phyloP scores from a whole-genome alignment of 2,329 filamentous ascomycete genomes.

The Colletotrichum liriopes region DNA sequence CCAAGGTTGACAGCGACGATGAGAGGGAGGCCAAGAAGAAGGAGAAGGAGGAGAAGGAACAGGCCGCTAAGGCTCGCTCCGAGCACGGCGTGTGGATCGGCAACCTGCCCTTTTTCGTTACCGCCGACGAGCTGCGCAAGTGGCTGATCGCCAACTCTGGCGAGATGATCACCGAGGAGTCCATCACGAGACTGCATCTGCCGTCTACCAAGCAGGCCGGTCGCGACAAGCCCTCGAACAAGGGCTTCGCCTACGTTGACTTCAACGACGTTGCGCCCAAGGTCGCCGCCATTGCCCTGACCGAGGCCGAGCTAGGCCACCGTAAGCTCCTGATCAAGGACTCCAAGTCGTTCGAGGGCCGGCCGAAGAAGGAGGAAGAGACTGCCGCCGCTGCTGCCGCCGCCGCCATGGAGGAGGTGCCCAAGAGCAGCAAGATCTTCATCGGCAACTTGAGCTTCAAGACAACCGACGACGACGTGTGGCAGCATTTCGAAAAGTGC shows the following conservation, averaged over 20 bases:
- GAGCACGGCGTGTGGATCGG: slow-evolving; percentile 95
- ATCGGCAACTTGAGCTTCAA: slow-evolving; percentile 92
- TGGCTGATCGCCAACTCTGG: slow-evolving; percentile 85
- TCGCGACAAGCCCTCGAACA: slow-evolving; percentile 74
- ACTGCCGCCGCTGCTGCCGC: slow-evolving; percentile 47
- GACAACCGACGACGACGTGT: slow-evolving; percentile 84
- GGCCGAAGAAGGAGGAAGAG: slow-evolving; percentile 77
- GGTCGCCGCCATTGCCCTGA: slow-evolving; percentile 85
- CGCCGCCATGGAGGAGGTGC: slow-evolving; percentile 53
- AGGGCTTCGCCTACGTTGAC: slow-evolving; percentile 97
- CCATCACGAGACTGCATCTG: slow-evolving; percentile 89
- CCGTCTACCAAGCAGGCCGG: slow-evolving; percentile 72
- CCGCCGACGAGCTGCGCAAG: slow-evolving; percentile 79
- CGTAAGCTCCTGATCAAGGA: slow-evolving; percentile 94
- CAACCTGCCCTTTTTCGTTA: slow-evolving; percentile 89
- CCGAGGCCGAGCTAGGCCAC: slow-evolving; percentile 84
- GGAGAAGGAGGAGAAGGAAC: slow-evolving; percentile 58
- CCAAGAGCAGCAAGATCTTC: slow-evolving; percentile 86
- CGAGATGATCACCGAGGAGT: slow-evolving; percentile 74
- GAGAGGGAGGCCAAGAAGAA: slow-evolving; percentile 56
- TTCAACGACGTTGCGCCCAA: slow-evolving; percentile 81
- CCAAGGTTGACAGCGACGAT: slow-evolving; percentile 59
- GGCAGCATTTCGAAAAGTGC: slow-evolving; percentile 87
- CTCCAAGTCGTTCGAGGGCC: slow-evolving; percentile 89
- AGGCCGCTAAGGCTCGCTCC: slow-evolving; percentile 72